Evolutionary conservation across 1,139 yeast species (phyloP), one percentile per base, ranked within the genome.

Genomic region (Kurtzmaniella quercitrusa): DNA sequence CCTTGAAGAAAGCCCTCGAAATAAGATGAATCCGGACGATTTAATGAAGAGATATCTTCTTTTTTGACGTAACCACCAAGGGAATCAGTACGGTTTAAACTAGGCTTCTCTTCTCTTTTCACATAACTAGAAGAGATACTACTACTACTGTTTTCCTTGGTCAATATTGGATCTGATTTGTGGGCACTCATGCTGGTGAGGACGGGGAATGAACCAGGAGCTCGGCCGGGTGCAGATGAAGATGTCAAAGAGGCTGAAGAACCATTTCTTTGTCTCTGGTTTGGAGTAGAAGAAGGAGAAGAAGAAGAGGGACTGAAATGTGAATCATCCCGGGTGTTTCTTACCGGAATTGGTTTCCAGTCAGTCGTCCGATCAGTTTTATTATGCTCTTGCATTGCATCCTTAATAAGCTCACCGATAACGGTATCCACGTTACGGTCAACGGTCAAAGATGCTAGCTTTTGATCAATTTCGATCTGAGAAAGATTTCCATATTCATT

Each of bases 401-500:
- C 43, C 10, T 40, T 50, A 11, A 58, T 53, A 43, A 57, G 43
- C 3, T 48, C 55, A 18, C 46, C 46, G 10, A 57, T 34, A 0
- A 52, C 57, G 10, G 44, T 44, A 29, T 54, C 56, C 3, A 51
- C 50, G 23, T 57, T 50, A 14, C 50, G 51, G 17, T 48, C 51
- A 8, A 45, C n/a, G n/a, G 40, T 39, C 9, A 55, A 41, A 12
- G 54, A 51, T 31, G 57, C 57, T 34, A 75, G 50, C 37, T 66
- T 57, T 27, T 62, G 56, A 45, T 77, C 81, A 1, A 77, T 63
- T 41, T 75, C 79, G 15, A 68, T 55, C 10, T 68, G 58, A 1
- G 78, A 61, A 25, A 76, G 60, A 21, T 63, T 62, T 6, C 80
- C 81, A 46, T 68, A 69, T 45, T 73, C 75, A 34, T 62, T 65